These are phyloP conservation scores for Populus deltoides DNA, from an alignment of 345 rosid genomes.

Conservation along the genomic window DNA sequence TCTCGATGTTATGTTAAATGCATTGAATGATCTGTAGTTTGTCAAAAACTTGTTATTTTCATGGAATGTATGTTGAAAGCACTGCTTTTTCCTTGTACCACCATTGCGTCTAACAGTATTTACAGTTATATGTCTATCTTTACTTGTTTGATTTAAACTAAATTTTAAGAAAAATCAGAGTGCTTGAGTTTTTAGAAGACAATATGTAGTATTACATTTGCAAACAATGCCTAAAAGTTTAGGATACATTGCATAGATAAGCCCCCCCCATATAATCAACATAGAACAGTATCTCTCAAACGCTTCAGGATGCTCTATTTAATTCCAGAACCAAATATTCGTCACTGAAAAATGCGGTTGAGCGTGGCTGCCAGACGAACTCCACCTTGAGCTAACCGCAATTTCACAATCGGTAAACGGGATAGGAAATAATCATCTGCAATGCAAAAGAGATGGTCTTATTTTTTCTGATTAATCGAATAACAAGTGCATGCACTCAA, in stretches of 20 bases:
- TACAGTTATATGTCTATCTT: neutral
- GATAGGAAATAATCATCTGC: conserved; percentile 79
- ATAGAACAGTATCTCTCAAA: neutral
- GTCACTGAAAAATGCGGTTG: conserved; percentile 58
- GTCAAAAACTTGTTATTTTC: too few relatives aligned
- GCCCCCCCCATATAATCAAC: neutral
- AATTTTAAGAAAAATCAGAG: neutral
- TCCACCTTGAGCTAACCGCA: conserved; percentile 81
- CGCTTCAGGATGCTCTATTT: neutral
- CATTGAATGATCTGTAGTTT: too few relatives aligned
- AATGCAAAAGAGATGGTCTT: conserved; percentile 20
- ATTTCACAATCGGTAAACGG: conserved; percentile 57
- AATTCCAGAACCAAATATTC: neutral
- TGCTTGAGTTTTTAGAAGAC: neutral
- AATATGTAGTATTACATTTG: neutral
- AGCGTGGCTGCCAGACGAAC: conserved; percentile 81
- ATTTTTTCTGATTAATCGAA: conserved; percentile 2
- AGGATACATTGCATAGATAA: neutral
- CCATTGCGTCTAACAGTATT: neutral
- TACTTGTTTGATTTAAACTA: neutral
- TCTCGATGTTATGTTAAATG: too few relatives aligned
- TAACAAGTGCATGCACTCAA: neutral
- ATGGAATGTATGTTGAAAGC: too few relatives aligned
- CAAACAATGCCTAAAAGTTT: neutral
- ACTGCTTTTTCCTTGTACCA: too few relatives aligned